Evolutionary conservation across 192 early-diverging fungal species (phyloP).

Genomic region (Umbelopsis ramanniana): DNA sequence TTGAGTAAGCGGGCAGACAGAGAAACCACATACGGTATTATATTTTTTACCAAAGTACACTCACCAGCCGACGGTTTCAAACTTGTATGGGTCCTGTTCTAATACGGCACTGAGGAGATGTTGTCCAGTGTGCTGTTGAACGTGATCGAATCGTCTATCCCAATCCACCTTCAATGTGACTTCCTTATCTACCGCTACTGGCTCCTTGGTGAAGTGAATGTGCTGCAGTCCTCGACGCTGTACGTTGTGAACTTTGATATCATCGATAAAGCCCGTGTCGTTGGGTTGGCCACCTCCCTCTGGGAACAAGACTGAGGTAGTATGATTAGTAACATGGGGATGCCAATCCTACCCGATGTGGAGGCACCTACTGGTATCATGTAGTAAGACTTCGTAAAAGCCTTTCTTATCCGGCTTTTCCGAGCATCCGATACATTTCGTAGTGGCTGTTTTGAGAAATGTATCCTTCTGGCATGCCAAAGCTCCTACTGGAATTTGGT

Average conservation of each 20-base stretch:
- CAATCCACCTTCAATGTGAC: conserved; percentile 66
- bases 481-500: conserved; percentile 58
- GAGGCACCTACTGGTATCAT: conserved; percentile 55
- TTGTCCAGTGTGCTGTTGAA: conserved; percentile 81
- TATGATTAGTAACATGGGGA: not conserved
- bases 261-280: conserved; percentile 63
- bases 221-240: conserved; percentile 61
- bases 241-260: conserved; percentile 59
- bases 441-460: conserved; percentile 48
- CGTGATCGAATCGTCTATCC: conserved; percentile 68
- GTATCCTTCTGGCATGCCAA: conserved; percentile 65
- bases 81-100: conserved; percentile 58
- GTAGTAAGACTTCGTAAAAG: conserved; percentile 62
- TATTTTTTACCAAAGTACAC: no score
- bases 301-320: conserved; percentile 65
- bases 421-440: conserved; percentile 56
- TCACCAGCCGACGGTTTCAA: conserved; percentile 71
- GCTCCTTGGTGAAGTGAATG: conserved; percentile 60
- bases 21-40: no score
- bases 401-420: conserved; percentile 55
- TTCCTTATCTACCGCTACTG: conserved; percentile 48
- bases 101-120: conserved; percentile 74
- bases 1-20: no score
- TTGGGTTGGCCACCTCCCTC: conserved; percentile 77
- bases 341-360: not conserved